phyloP scores from a whole-genome alignment of 345 rosid species.

The Eutrema heterophyllum region DNA sequence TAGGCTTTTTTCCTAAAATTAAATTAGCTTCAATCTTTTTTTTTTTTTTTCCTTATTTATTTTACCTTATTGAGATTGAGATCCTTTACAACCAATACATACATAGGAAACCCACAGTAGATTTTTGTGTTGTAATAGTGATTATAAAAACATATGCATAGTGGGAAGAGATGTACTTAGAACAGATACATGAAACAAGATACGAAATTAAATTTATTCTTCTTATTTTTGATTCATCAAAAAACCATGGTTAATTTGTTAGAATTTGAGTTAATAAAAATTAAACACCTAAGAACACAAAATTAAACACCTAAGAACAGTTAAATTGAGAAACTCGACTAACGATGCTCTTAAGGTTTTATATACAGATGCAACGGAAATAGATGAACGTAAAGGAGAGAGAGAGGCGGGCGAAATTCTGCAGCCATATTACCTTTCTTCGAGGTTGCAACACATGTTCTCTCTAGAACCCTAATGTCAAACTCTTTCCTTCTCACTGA shows the following conservation, averaged over 20 bases:
- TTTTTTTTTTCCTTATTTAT: background rate
- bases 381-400: too few relatives aligned
- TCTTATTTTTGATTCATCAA: too few relatives aligned
- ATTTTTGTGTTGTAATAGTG: background rate
- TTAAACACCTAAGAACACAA: too few relatives aligned
- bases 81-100: background rate
- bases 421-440: conserved; percentile 12
- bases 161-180: background rate
- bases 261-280: too few relatives aligned
- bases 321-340: too few relatives aligned
- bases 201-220: too few relatives aligned
- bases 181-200: background rate
- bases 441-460: background rate
- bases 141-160: background rate
- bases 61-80: background rate
- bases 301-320: too few relatives aligned
- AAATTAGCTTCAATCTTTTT: background rate
- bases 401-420: background rate
- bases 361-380: too few relatives aligned
- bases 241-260: too few relatives aligned
- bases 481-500: background rate
- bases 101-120: background rate
- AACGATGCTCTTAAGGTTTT: too few relatives aligned
- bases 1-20: background rate
- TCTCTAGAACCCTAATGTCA: conserved; percentile 13